Base-by-base conservation (phyloP, 2,329 filamentous ascomycete species). In the Fusarium chlamydosporum region DNA sequence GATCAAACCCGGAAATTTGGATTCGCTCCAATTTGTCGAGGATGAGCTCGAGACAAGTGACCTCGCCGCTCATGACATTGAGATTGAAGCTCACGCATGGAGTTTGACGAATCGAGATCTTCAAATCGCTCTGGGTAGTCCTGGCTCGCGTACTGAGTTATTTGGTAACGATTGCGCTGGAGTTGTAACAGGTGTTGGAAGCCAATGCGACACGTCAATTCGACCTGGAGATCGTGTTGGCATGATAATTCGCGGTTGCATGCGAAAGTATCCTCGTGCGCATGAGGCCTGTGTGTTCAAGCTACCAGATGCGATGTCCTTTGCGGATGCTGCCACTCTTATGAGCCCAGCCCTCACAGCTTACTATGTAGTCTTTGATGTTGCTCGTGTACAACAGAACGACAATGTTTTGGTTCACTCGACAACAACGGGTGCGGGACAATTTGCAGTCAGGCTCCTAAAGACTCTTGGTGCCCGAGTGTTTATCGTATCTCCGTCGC, bases 401-500 rank as follows among this genome's bases (percentile, higher is more conserved):
- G 40, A 61, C 4, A 52, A 10, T 2, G 20, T 52, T 0, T 16
- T 61, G 27, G 35, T 61, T 6, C 40, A 46, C 6, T 48, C n/a
- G 1, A 46, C 16, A 8, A 16, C 20, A 0, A 1, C 2, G 1
- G 20, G 5, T 13, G 12, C 33, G 2, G 54, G 45, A 4, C 54
- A 52, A 11, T 41, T 42, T 6, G 34, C 46, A 0, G 2, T 37
- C 8, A n/a, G 4, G 2, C 18, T 59, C 2, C 8, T 45, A 0
- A 15, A 58, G 18, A 26, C 0, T 1, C 1, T n/a, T 2, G 34
- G 34, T 1, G 34, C 58, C 4, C 10, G 9, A 4, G n/a, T 47
- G 0, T 13, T 59, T 29, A 11, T n/a, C 11, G 26, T 33, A 0
- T 18, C 12, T 0, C 23, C 27, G 4, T 23, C 58, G 3, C 2